These are phyloP conservation scores for Carallia brachiata DNA, from an alignment of 345 rosid species.

Conservation along the genomic window DNA sequence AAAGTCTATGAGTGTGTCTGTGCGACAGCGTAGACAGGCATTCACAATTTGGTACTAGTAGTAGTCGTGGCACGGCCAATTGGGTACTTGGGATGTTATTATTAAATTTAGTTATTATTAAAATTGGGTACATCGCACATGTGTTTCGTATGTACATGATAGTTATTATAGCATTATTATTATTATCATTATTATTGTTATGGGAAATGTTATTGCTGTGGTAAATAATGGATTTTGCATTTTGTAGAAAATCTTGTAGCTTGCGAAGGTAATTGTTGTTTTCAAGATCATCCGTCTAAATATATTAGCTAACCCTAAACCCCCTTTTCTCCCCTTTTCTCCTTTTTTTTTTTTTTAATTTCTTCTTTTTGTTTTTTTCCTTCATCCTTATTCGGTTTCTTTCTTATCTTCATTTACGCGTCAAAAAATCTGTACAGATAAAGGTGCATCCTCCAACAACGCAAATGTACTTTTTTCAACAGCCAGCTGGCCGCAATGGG, in stretches of 20 bases:
- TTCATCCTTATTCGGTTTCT: too few relatives aligned
- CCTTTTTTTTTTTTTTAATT: too few relatives aligned
- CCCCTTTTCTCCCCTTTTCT: too few relatives aligned
- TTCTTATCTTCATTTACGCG: too few relatives aligned
- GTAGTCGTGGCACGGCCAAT: background rate
- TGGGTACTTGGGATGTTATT: background rate
- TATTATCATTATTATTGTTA: background rate
- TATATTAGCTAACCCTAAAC: background rate
- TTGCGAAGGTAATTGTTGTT: background rate
- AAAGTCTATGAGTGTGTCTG: constrained; percentile 58
- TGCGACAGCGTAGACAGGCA: constrained; percentile 5
- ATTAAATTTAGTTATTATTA: background rate
- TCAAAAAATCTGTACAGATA: too few relatives aligned
- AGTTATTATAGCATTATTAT: too few relatives aligned
- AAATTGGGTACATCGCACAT: too few relatives aligned
- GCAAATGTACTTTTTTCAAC: too few relatives aligned
- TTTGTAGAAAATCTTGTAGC: background rate
- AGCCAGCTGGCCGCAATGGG: too few relatives aligned
- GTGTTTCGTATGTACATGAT: too few relatives aligned
- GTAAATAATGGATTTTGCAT: background rate
- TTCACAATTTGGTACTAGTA: background rate
- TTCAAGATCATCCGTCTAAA: background rate
- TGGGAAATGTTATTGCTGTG: background rate
- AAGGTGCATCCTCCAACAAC: too few relatives aligned
- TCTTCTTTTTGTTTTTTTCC: too few relatives aligned